Conservation (phyloP, 176 grass and related monocot species). For the Carex pumila region DNA sequence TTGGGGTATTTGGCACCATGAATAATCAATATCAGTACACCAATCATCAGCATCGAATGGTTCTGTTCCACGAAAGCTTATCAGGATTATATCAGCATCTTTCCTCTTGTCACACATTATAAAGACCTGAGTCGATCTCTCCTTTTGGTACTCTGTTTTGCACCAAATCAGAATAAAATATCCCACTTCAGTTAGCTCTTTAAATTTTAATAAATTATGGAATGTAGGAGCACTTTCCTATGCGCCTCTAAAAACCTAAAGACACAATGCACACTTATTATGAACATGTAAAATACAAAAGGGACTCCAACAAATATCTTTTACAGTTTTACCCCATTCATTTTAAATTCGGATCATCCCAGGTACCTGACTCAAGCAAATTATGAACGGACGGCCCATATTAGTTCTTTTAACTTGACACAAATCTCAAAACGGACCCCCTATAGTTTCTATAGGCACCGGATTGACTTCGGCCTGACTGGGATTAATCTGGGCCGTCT, state of each 20-base stretch:
- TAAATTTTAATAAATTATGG: background rate
- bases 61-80: constrained; percentile 72
- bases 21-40: constrained; percentile 80
- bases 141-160: constrained; percentile 45
- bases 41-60: constrained; percentile 80
- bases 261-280: background rate
- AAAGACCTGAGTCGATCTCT: constrained; percentile 67
- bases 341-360: too few relatives aligned
- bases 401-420: too few relatives aligned
- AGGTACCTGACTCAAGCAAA: too few relatives aligned
- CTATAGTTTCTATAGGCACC: too few relatives aligned
- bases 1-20: constrained; percentile 49
- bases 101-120: constrained; percentile 33
- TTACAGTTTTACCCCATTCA: background rate
- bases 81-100: constrained; percentile 44
- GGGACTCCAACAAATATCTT: background rate
- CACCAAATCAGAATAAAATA: background rate
- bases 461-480: too few relatives aligned
- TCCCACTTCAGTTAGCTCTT: background rate
- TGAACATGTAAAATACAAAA: background rate
- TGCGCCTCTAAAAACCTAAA: background rate
- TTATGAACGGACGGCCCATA: too few relatives aligned
- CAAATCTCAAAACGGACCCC: too few relatives aligned
- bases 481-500: too few relatives aligned
- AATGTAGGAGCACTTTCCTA: background rate